A percentile compares a stretch with the other conserved stretches of the same genome.
phyloP scores from a whole-genome alignment of 176 grass and related monocot species.

The Leersia perrieri region DNA sequence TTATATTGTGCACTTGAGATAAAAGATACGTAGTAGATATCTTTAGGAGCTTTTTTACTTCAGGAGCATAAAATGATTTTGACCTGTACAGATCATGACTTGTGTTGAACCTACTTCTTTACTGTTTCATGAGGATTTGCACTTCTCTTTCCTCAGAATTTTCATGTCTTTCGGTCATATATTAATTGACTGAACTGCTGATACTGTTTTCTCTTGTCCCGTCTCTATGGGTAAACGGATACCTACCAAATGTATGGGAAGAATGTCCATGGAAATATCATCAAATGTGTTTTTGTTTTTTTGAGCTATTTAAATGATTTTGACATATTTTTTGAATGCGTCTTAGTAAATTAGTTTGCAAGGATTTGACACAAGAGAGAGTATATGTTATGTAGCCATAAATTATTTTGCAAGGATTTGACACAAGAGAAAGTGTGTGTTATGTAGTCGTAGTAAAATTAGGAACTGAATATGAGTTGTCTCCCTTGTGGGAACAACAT shows the following conservation, averaged over 20 bases:
- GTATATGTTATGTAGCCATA: background rate
- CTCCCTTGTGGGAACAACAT: conserved; percentile 20
- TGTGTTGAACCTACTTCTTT: no score
- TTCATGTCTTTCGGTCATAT: background rate
- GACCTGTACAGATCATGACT: no score
- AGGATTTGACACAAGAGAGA: background rate
- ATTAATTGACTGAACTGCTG: background rate
- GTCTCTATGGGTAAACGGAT: background rate
- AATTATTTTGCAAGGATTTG: background rate
- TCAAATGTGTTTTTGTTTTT: background rate
- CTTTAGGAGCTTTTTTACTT: background rate
- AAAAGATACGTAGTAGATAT: background rate
- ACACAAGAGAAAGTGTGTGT: background rate
- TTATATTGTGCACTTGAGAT: background rate
- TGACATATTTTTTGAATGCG: background rate
- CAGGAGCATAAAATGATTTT: no score
- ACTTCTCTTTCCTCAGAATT: background rate
- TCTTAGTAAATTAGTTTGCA: background rate
- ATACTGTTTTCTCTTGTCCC: background rate
- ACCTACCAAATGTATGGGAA: background rate
- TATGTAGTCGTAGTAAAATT: background rate
- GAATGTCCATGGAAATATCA: background rate
- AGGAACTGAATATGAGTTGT: background rate
- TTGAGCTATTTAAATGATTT: background rate
- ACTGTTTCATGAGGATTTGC: background rate